Percentiles rank a stretch among this genome's conserved stretches.
Conservation (phyloP, 2,329 filamentous ascomycete genomes). For the Talaromyces verruculosus region DNA sequence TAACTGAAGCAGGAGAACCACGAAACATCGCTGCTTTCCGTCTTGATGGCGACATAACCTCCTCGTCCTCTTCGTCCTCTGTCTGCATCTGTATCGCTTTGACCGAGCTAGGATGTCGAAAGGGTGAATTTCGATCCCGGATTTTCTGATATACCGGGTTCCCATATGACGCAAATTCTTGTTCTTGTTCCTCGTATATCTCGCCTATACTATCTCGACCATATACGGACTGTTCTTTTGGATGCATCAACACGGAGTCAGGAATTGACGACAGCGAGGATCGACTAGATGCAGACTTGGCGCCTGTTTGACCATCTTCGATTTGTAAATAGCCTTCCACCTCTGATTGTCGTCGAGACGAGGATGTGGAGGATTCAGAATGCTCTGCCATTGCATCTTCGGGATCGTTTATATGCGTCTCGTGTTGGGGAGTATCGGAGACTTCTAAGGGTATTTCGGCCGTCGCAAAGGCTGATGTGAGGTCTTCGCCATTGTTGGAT, state of each 20-base stretch:
- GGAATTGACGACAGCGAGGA: constrained; percentile 46
- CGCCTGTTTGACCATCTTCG: background rate
- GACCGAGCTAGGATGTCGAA: constrained; percentile 49
- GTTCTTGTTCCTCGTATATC: constrained; percentile 21
- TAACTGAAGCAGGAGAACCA: constrained; percentile 31
- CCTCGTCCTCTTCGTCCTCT: constrained; percentile 42
- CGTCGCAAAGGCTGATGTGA: constrained; percentile 15
- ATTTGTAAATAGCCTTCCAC: constrained; percentile 6
- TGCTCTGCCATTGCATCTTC: constrained; percentile 6
- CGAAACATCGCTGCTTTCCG: constrained; percentile 25
- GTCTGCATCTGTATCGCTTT: constrained; percentile 47
- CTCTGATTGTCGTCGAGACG: constrained; percentile 18
- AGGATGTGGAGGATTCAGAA: constrained; percentile 10
- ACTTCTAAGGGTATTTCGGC: constrained; percentile 21
- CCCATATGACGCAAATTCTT: constrained; percentile 3
- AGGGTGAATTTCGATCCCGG: constrained; percentile 31
- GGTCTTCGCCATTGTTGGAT: background rate
- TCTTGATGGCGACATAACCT: constrained; percentile 39
- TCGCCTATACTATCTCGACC: constrained; percentile 3
- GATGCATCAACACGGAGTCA: constrained; percentile 39
- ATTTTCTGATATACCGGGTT: constrained; percentile 27
- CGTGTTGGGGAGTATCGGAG: constrained; percentile 3
- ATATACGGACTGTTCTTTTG: constrained; percentile 24
- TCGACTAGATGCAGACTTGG: constrained; percentile 34
- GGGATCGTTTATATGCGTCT: background rate